A percentile compares a stretch with the other conserved stretches of the same genome.
phyloP scores from a whole-genome alignment of 805 yeast species.

The Nakazawaea siamensis region DNA sequence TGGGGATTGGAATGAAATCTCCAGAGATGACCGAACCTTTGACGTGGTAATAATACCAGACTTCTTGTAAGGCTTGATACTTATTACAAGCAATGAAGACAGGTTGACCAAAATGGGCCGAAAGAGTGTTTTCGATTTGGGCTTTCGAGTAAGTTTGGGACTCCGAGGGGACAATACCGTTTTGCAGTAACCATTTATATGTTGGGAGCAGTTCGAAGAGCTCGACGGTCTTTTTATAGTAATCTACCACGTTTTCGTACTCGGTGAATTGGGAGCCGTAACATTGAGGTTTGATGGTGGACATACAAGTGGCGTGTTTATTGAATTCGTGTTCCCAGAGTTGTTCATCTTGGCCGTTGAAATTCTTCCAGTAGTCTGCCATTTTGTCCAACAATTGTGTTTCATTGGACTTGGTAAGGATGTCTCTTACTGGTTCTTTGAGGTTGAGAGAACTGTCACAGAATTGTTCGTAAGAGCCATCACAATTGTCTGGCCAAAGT shows the following conservation, averaged over 20 bases:
- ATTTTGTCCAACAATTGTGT: conserved; percentile 47
- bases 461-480: conserved; percentile 72
- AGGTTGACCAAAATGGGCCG: conserved; percentile 40
- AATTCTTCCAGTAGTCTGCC: conserved; percentile 64
- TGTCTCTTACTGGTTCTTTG: conserved; percentile 30
- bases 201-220: conserved; percentile 58
- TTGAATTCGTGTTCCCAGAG: conserved; percentile 91
- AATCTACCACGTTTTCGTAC: conserved; percentile 55
- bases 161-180: conserved; percentile 64
- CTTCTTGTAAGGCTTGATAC: conserved; percentile 43
- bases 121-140: conserved; percentile 46
- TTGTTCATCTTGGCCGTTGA: conserved; percentile 55
- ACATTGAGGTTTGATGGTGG: conserved; percentile 68
- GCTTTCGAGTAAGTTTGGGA: conserved; percentile 46
- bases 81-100: conserved; percentile 58
- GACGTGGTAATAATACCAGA: conserved; percentile 77
- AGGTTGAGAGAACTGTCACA: conserved; percentile 60
- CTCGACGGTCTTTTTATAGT: conserved; percentile 50
- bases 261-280: conserved; percentile 32
- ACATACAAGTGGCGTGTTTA: conserved; percentile 90
- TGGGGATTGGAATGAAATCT: conserved; percentile 54
- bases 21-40: conserved; percentile 68
- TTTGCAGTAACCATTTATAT: conserved; percentile 51
- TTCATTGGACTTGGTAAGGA: conserved; percentile 39
- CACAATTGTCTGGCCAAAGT: conserved; percentile 84